Base-by-base conservation (phyloP, 768 basidiomycete species). In the Russula lepida region DNA sequence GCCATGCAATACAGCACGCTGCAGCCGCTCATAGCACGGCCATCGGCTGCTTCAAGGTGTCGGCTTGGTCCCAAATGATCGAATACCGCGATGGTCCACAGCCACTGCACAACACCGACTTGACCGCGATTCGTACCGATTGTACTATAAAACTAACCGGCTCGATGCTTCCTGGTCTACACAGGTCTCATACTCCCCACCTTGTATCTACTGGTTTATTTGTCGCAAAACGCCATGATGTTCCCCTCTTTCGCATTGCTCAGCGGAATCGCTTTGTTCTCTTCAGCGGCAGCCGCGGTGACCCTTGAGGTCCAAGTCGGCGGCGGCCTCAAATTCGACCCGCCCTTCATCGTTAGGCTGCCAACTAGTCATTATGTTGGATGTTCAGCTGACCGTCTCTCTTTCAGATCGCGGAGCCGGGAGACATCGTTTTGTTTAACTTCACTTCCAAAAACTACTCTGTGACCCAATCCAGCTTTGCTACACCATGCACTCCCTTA, bases 371-470 rank as follows among this genome's bases (percentile, higher is more conserved):
- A 19, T 46, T 25, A 1, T n/a, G 30, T 27, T 13, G 41, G 32
- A 13, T 1, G 9, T 51, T 32, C 13, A 13, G 23, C 54, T 56
- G n/a, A 61, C 41, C 12, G 15, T 15, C 9, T 28, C 11, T 12
- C 35, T 2, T 48, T 37, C 52, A 65, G 64, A 27, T 3, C 13
- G 71, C 68, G 4, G 25, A 49, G 11, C 19, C 56, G 33, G 67
- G 70, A 3, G 72, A 73, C 49, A 56, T 37, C 2, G 52, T 73
- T 58, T 17, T 19, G 12, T 73, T 71, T 63, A 35, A 33, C 4
- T 73, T 71, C 69, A 39, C 62, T 23, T 56, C 60, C 53, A 71
- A 71, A 55, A 72, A 71, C 56, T 71, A 71, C 64, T 65, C 64
- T 5, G 71, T 69, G 8, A 70, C 69, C 21, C 70, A 74, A 58